These are phyloP conservation scores for Plasmopara halstedii DNA, from an alignment of 352 stramenopile species.

Conservation along the genomic window DNA sequence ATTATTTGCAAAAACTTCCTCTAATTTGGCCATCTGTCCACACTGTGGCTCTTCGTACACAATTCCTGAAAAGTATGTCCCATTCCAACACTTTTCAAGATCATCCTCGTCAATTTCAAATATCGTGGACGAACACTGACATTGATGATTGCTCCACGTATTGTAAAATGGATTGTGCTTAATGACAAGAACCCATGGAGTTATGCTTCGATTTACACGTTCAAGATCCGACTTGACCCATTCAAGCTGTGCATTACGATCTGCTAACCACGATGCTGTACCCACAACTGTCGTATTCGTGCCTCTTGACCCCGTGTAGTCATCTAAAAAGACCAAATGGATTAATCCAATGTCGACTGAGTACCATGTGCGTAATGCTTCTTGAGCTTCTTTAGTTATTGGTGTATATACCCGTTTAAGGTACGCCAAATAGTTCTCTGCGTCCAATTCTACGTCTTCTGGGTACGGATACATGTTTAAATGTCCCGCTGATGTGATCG, in stretches of 20 bases:
- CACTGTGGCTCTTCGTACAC: conserved; percentile 35
- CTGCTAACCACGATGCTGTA: conserved; percentile 27
- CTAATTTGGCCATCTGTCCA: conserved; percentile 34
- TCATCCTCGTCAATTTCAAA: conserved; percentile 30
- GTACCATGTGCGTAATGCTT: conserved; percentile 33
- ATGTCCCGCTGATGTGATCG: conserved; percentile 31
- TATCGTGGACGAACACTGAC: conserved; percentile 30
- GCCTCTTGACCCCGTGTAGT: conserved; percentile 45
- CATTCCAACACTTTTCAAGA: conserved; percentile 38
- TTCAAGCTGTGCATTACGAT: conserved; percentile 26
- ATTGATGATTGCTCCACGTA: conserved; percentile 53
- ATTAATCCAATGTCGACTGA: conserved; percentile 49
- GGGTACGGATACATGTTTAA: conserved; percentile 36
- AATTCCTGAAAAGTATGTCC: conserved; percentile 29
- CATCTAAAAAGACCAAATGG: conserved; percentile 49
- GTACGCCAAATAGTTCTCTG: conserved; percentile 36
- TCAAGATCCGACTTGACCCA: conserved; percentile 66
- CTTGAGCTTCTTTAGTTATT: conserved; percentile 35
- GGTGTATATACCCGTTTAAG: conserved; percentile 42
- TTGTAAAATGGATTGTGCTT: conserved; percentile 69
- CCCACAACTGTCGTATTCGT: conserved; percentile 28
- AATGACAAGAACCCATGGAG: conserved; percentile 79
- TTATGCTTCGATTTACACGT: conserved; percentile 50
- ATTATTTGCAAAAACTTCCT: conserved; percentile 36
- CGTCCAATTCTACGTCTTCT: conserved; percentile 22